phyloP scores from a whole-genome alignment of 208 protist species.

The Wallacemonas collosoma region DNA sequence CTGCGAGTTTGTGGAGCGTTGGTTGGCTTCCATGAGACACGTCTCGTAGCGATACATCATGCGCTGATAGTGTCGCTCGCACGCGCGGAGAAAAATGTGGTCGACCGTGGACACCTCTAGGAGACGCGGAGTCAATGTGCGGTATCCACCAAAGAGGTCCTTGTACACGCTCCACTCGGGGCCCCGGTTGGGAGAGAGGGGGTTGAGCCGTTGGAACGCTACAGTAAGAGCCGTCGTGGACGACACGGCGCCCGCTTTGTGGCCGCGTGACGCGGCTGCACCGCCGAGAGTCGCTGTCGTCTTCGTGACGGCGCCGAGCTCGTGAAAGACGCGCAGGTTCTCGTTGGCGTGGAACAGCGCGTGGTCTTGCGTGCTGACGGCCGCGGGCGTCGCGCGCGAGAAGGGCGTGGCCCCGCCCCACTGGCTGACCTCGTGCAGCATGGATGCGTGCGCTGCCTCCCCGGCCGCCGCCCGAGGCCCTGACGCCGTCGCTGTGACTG shows the following conservation, averaged over 20 bases:
- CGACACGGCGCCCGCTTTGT: conserved; percentile 53
- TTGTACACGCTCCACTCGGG: conserved; percentile 88
- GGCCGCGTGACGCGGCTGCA: conserved; percentile 1
- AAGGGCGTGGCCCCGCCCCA: conserved; percentile 56
- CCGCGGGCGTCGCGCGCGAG: neutral
- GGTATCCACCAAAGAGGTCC: conserved; percentile 73
- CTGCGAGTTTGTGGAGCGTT: conserved; percentile 66
- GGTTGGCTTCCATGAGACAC: conserved; percentile 57
- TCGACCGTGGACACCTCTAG: conserved; percentile 84
- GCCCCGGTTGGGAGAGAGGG: conserved; percentile 80
- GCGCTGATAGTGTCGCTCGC: conserved; percentile 75
- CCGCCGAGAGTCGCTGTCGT: conserved; percentile 12
- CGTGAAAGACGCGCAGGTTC: conserved; percentile 59
- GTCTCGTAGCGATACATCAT: conserved; percentile 78
- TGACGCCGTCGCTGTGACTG: neutral
- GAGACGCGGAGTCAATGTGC: conserved; percentile 76
- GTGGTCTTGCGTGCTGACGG: conserved; percentile 8
- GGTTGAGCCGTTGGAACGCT: conserved; percentile 78
- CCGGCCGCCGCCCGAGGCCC: neutral
- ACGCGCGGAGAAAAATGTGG: conserved; percentile 76
- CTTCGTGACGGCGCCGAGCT: conserved; percentile 46
- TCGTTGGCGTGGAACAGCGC: conserved; percentile 47
- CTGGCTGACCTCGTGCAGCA: conserved; percentile 25
- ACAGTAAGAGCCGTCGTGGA: conserved; percentile 75
- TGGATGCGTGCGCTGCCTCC: neutral